Base-by-base conservation (phyloP, 2,329 filamentous ascomycete species). In the Exophiala phaeomuriformis region DNA sequence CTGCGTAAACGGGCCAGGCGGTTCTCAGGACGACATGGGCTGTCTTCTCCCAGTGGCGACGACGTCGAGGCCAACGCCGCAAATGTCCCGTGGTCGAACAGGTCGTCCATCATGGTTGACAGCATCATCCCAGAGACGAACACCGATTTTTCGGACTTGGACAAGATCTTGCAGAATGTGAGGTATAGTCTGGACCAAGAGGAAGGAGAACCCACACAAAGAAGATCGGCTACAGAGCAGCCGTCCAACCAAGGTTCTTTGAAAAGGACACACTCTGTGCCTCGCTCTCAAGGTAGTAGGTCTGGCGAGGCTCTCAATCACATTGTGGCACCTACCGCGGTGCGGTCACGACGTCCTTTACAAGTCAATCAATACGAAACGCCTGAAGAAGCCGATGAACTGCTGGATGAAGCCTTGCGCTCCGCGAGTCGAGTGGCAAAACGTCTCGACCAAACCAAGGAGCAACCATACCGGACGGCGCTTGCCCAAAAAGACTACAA, bases 311-410 rank as follows among this genome's bases (percentile, higher is more conserved):
- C 55, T 41, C 53, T 51, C 2, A 46, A 78, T 40, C 77, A 81
- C 9, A 70, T 68, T 43, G 66, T 69, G 8, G 77, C 79, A 0
- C 86, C 88, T 0, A 79, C 89, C 48, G 90, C 88, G 0, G 89
- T 85, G 68, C 80, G 90, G 57, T 93, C 90, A 9, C 79, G 91
- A 54, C 80, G 89, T 56, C 85, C 88, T 8, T 80, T 94, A 44
- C 78, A 81, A 56, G 75, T 77, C 67, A 85, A 87, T 64, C 85
- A 88, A 58, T 96, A 97, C 67, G 93, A 98, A 66, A 90, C 90
- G 0, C 89, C 93, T 1, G 90, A 95, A 64, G 93, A 98, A 70
- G 91, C 97, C 66, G 93, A 98, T 55, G 93, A 98, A 71, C 78
- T 98, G 6, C 77, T 97, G 6, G 90, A 96, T 62, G 93, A 98